These are phyloP conservation scores for Aureobasidium sp. DNA, from an alignment of 2,329 filamentous ascomycete genomes.

Conservation along the genomic window DNA sequence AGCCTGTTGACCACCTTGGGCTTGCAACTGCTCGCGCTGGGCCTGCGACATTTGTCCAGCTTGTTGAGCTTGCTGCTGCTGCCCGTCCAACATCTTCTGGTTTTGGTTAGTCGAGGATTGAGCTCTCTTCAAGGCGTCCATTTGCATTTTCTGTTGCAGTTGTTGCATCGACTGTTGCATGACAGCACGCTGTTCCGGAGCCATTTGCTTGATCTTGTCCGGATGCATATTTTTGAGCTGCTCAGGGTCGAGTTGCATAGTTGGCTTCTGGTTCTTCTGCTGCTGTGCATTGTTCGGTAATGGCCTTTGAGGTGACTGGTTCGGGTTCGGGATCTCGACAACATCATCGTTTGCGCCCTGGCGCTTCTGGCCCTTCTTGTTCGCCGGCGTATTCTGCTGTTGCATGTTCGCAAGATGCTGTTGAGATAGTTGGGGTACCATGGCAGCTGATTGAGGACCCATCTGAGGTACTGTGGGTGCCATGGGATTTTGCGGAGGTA, in stretches of 20 bases:
- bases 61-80: conserved; percentile 5
- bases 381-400: conserved; percentile 5
- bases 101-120: conserved; percentile 19
- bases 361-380: conserved; percentile 29
- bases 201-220: conserved; percentile 24
- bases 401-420: conserved; percentile 20
- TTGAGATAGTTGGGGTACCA: conserved; percentile 20
- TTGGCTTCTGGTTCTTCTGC: conserved; percentile 18
- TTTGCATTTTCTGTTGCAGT: conserved; percentile 23
- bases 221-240: conserved; percentile 17
- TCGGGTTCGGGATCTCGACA: conserved; percentile 32
- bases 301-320: conserved; percentile 14
- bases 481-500: conserved; percentile 16
- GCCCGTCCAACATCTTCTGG: not conserved
- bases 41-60: not conserved
- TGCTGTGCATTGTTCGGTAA: conserved; percentile 8
- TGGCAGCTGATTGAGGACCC: conserved; percentile 24
- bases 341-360: conserved; percentile 34
- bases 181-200: conserved; percentile 18
- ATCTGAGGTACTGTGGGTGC: conserved; percentile 24
- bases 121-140: conserved; percentile 24
- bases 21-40: conserved; percentile 17
- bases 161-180: conserved; percentile 20
- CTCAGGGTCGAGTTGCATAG: conserved; percentile 8
- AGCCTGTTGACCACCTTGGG: conserved; percentile 13